These are phyloP conservation scores for Francoa sonchifolia DNA, from an alignment of 441 rosid genomes.

Conservation along the genomic window DNA sequence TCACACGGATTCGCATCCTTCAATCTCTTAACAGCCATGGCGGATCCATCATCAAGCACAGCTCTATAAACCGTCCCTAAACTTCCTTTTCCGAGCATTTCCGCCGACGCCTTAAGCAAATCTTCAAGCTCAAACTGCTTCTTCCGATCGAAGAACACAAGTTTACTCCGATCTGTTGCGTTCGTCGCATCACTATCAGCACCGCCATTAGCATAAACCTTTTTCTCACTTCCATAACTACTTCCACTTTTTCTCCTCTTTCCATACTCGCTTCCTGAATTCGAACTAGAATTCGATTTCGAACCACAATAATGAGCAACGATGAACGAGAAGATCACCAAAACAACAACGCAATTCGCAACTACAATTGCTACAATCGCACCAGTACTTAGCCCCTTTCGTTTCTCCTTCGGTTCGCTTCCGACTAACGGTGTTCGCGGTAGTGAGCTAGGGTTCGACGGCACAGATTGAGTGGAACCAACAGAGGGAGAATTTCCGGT, in stretches of 20 bases:
- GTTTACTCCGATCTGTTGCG: slow-evolving; percentile 52
- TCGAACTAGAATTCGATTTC: slow-evolving; percentile 25
- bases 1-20: slow-evolving; percentile 89
- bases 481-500: slow-evolving; percentile 26
- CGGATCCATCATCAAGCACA: slow-evolving; percentile 57
- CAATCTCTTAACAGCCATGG: slow-evolving; percentile 76
- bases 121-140: slow-evolving; percentile 79
- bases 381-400: slow-evolving; percentile 40
- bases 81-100: slow-evolving; percentile 92
- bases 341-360: slow-evolving; percentile 43
- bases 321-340: slow-evolving; percentile 43
- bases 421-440: slow-evolving; percentile 36
- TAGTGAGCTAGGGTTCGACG: slow-evolving; percentile 63
- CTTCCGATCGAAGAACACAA: slow-evolving; percentile 71
- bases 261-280: slow-evolving; percentile 25
- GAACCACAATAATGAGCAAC: slow-evolving; percentile 57
- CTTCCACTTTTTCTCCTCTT: slow-evolving; percentile 45
- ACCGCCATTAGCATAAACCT: slow-evolving; percentile 36
- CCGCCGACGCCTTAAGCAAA: slow-evolving; percentile 77
- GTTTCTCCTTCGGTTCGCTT: slow-evolving; percentile 10
- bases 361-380: slow-evolving; percentile 52
- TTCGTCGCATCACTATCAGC: slow-evolving; percentile 64
- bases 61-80: slow-evolving; percentile 88
- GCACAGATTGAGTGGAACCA: slow-evolving; percentile 31
- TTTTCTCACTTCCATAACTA: slow-evolving; percentile 40